phyloP scores from a whole-genome alignment of 805 yeast genomes.

The Blastobotrys muscicola region DNA sequence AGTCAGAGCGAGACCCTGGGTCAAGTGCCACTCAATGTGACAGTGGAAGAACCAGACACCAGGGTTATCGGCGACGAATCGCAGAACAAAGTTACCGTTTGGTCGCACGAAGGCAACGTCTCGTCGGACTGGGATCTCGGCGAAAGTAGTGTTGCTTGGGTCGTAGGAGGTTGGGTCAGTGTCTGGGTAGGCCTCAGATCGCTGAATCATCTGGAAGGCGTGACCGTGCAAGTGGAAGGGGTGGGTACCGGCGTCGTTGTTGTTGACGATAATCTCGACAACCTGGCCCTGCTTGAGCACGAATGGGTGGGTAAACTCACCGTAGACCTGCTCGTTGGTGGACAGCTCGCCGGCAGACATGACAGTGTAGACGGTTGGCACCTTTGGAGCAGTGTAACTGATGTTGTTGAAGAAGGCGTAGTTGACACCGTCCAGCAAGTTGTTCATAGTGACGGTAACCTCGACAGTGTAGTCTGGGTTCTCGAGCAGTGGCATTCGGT shows the following conservation, averaged over 20 bases:
- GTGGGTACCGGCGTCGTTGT: slow-evolving; percentile 84
- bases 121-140: slow-evolving; percentile 73
- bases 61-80: slow-evolving; percentile 90
- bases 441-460: slow-evolving; percentile 75
- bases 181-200: slow-evolving; percentile 52
- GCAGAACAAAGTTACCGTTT: slow-evolving; percentile 72
- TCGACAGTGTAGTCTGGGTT: slow-evolving; percentile 59
- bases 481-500: slow-evolving; percentile 43
- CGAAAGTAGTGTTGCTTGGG: slow-evolving; percentile 43
- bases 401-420: slow-evolving; percentile 95
- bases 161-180: slow-evolving; percentile 50
- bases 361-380: slow-evolving; percentile 78
- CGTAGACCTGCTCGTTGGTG: slow-evolving; percentile 56
- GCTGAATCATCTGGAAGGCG: slow-evolving; percentile 69
- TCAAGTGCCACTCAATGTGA: slow-evolving; percentile 97
- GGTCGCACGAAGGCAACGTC: slow-evolving; percentile 75
- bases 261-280: slow-evolving; percentile 76
- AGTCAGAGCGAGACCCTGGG: slow-evolving; percentile 80
- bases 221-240: slow-evolving; percentile 98
- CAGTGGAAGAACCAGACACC: slow-evolving; percentile 99
- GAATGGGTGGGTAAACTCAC: slow-evolving; percentile 67
- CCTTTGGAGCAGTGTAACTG: slow-evolving; percentile 69
- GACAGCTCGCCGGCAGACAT: slow-evolving; percentile 51
- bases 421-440: slow-evolving; percentile 76
- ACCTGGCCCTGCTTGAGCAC: slow-evolving; percentile 59